phyloP scores from a whole-genome alignment of 805 yeast species.

The Hanseniaspora lindneri region DNA sequence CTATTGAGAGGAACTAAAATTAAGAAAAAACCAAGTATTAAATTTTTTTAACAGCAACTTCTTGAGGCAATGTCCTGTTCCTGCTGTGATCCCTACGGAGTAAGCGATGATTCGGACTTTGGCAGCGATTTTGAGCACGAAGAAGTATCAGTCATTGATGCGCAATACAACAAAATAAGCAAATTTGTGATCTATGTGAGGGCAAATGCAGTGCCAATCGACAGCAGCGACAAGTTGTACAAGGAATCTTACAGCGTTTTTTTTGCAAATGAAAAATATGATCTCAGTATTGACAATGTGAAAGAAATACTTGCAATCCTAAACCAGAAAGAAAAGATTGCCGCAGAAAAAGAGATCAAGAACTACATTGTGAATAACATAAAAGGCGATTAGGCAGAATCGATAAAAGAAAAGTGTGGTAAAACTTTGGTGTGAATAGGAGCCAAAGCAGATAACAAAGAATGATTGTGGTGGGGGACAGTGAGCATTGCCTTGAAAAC shows the following conservation, averaged over 20 bases:
- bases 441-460: no score
- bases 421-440: no score
- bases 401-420: no score
- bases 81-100: slow-evolving; percentile 1
- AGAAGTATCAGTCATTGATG: neutral
- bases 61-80: slow-evolving; percentile 1
- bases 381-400: no score
- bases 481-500: no score
- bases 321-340: no score
- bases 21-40: no score
- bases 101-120: neutral
- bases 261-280: neutral
- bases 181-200: neutral
- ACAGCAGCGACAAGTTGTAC: neutral
- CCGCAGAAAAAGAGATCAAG: neutral
- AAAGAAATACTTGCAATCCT: no score
- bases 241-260: neutral
- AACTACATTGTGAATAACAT: no score
- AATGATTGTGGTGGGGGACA: no score
- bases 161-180: neutral
- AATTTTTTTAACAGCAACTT: no score
- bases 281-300: neutral
- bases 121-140: neutral
- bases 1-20: no score
- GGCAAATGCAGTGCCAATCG: neutral